These are phyloP conservation scores for Blastocrithidia nonstop DNA, from an alignment of 208 protist genomes.

Conservation along the genomic window DNA sequence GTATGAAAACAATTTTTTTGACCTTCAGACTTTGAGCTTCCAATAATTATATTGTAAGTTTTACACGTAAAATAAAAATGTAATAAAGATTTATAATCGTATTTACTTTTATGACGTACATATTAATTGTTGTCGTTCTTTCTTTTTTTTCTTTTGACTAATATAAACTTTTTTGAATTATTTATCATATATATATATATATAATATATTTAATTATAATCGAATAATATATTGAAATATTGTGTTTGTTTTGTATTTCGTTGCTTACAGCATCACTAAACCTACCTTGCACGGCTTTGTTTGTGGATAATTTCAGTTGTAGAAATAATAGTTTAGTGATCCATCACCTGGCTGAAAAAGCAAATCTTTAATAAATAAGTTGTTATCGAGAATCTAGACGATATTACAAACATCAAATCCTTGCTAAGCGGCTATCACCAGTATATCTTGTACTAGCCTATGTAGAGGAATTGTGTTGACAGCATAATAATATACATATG, in stretches of 20 bases:
- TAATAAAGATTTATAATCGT: background rate
- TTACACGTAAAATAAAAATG: background rate
- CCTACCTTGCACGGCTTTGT: slow-evolving; percentile 69
- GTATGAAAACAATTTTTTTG: too few relatives aligned
- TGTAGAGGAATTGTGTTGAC: slow-evolving; percentile 59
- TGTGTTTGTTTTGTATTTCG: too few relatives aligned
- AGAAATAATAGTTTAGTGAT: slow-evolving; percentile 97
- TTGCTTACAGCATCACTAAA: slow-evolving; percentile 88
- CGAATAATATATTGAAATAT: too few relatives aligned
- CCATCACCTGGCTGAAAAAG: slow-evolving; percentile 97
- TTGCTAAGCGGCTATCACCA: slow-evolving; percentile 76
- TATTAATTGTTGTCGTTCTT: too few relatives aligned
- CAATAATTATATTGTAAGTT: too few relatives aligned
- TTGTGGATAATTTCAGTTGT: slow-evolving; percentile 92
- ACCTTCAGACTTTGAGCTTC: too few relatives aligned
- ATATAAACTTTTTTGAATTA: background rate
- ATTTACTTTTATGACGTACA: too few relatives aligned
- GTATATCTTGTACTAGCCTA: slow-evolving; percentile 83
- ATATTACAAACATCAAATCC: slow-evolving; percentile 98
- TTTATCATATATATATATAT: background rate
- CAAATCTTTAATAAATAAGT: slow-evolving; percentile 82
- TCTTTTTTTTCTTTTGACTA: background rate
- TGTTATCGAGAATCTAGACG: slow-evolving; percentile 93
- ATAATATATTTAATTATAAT: background rate
- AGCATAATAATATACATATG: slow-evolving; percentile 96